phyloP scores from a whole-genome alignment of 2,329 filamentous ascomycete species.

The Diaporthe helianthi region DNA sequence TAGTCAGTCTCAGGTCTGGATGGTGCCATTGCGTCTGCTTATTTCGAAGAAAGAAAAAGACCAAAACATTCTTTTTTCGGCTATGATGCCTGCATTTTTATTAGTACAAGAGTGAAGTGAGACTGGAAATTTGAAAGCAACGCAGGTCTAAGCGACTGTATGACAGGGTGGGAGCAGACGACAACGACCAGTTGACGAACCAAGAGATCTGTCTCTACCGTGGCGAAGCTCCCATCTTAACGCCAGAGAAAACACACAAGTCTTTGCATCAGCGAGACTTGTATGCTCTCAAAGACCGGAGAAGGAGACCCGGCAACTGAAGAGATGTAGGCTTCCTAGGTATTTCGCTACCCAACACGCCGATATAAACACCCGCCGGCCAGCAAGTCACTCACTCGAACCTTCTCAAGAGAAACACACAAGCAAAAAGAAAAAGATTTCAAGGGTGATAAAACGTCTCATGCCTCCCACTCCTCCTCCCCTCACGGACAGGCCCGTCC shows the following conservation, averaged over 20 bases:
- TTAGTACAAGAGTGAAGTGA: not conserved
- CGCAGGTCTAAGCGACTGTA: not conserved
- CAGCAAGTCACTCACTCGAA: not conserved
- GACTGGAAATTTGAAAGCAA: not conserved
- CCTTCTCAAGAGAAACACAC: not conserved
- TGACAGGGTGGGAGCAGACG: not conserved
- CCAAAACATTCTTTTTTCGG: too few species aligned
- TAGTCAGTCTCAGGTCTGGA: not conserved
- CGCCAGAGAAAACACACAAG: not conserved
- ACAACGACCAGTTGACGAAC: not conserved
- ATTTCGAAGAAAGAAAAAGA: not conserved
- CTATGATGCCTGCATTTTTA: not conserved
- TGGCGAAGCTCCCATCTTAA: not conserved
- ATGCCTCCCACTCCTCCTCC: slow-evolving; percentile 33
- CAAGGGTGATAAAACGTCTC: slow-evolving; percentile 39
- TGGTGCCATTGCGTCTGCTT: not conserved
- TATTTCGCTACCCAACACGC: not conserved
- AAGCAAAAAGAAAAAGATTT: not conserved
- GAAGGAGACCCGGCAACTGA: not conserved
- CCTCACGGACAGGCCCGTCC: not conserved
- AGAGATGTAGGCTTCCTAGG: too few species aligned
- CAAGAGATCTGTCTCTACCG: not conserved
- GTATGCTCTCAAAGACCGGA: not conserved
- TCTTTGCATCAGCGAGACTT: not conserved
- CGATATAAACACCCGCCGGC: not conserved